phyloP scores from a whole-genome alignment of 2,329 filamentous ascomycete species.

The Trichocomaceae sp. region DNA sequence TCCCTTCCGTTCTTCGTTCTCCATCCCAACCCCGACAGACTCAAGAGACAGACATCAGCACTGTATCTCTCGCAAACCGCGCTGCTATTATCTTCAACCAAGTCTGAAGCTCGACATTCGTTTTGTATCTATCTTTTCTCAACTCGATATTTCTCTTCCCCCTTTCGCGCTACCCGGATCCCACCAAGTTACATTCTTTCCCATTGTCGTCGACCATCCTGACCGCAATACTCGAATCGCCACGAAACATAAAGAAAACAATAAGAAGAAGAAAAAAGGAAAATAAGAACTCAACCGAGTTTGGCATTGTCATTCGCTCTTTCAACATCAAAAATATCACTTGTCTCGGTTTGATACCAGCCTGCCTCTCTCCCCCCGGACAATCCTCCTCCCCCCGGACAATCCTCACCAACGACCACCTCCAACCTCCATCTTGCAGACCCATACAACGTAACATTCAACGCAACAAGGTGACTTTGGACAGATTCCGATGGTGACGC shows the following conservation, averaged over 20 bases:
- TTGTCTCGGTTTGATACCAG: neutral
- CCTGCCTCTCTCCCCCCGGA: neutral
- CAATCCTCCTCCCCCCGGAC: neutral
- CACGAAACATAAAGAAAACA: neutral
- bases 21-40: neutral
- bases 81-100: neutral
- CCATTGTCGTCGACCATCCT: slow-evolving; percentile 4
- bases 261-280: neutral
- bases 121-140: slow-evolving; percentile 5
- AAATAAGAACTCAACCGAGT: neutral
- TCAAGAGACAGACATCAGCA: neutral
- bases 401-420: neutral
- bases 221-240: neutral
- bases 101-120: slow-evolving; percentile 7
- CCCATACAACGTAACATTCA: slow-evolving; percentile 3
- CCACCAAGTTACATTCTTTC: slow-evolving; percentile 15
- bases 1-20: neutral
- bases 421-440: neutral
- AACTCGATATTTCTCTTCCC: neutral
- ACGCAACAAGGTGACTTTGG: slow-evolving; percentile 1
- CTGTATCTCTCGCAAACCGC: neutral
- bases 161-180: slow-evolving; percentile 1
- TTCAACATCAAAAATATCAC: neutral
- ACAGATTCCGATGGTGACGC: slow-evolving; percentile 9
- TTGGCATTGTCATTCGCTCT: slow-evolving; percentile 3